phyloP scores from a whole-genome alignment of 768 basidiomycete genomes.

The Leucosporidium creatinivorum region DNA sequence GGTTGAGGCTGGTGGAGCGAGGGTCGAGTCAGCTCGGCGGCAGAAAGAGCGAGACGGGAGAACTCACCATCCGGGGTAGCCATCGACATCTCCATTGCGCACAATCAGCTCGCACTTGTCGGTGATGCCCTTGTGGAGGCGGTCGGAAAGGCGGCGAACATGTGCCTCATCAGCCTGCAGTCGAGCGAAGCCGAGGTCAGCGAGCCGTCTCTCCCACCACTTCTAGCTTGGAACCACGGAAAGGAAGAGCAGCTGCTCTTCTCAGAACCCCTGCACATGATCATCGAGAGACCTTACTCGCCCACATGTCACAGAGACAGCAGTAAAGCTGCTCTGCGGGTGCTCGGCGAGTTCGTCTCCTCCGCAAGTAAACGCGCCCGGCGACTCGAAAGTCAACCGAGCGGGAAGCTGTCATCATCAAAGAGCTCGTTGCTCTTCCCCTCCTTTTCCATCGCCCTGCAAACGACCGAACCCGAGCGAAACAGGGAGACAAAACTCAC shows the following conservation, averaged over 20 bases:
- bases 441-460: neutral
- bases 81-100: constrained; percentile 82
- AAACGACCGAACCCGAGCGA: neutral
- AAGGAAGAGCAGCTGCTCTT: neutral
- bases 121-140: constrained; percentile 73
- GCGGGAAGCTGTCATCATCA: constrained; percentile 14
- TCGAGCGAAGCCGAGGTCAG: constrained; percentile 12
- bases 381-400: neutral
- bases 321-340: too few relatives aligned
- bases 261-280: constrained; percentile 88
- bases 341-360: too few relatives aligned
- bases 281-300: constrained; percentile 48
- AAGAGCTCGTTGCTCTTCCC: neutral
- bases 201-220: neutral
- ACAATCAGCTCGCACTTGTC: constrained; percentile 80
- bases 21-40: too few relatives aligned
- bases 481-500: constrained; percentile 52
- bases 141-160: constrained; percentile 65
- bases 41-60: neutral
- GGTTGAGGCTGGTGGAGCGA: constrained; percentile 52
- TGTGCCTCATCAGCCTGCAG: constrained; percentile 69
- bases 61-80: constrained; percentile 75
- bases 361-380: neutral
- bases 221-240: neutral
- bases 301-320: neutral